These are phyloP conservation scores for Nemophila menziesii DNA, from an alignment of 257 asterid genomes.

Conservation along the genomic window DNA sequence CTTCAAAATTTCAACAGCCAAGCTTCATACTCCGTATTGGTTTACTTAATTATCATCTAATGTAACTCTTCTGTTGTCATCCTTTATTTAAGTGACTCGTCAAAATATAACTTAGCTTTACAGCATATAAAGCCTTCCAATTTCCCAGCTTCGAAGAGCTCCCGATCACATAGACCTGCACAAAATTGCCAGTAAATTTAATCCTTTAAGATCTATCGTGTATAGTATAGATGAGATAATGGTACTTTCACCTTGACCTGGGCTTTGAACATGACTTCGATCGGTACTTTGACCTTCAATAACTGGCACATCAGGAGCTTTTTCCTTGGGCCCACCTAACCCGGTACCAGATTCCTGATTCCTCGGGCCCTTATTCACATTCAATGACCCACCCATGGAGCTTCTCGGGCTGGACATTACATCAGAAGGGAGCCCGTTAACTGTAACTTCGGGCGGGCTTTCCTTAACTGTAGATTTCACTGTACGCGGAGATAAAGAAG, in stretches of 20 bases:
- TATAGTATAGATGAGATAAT: too few relatives aligned
- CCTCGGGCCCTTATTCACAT: too few relatives aligned
- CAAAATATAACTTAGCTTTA: constrained; percentile 52
- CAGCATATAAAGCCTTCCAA: constrained; percentile 65
- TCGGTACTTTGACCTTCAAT: too few relatives aligned
- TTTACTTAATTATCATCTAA: too few relatives aligned
- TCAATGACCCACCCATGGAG: too few relatives aligned
- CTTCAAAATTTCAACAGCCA: too few relatives aligned
- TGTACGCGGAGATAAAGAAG: constrained; percentile 52
- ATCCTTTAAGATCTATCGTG: not conserved
- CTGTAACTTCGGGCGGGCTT: constrained; percentile 31
- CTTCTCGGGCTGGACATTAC: too few relatives aligned
- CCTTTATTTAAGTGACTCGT: too few relatives aligned
- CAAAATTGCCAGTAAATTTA: not conserved
- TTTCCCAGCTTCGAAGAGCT: constrained; percentile 62
- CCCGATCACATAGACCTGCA: constrained; percentile 70
- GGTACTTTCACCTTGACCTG: too few relatives aligned
- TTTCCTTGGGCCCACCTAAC: constrained; percentile 56
- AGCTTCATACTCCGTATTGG: too few relatives aligned
- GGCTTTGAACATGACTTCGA: constrained; percentile 55
- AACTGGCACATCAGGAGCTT: constrained; percentile 32
- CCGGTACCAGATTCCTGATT: constrained; percentile 37
- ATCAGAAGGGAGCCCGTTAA: too few relatives aligned
- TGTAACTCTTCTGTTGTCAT: too few relatives aligned
- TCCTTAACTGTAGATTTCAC: constrained; percentile 50